These are phyloP conservation scores for Leonotis leonurus DNA, from an alignment of 257 asterid species.

Conservation along the genomic window DNA sequence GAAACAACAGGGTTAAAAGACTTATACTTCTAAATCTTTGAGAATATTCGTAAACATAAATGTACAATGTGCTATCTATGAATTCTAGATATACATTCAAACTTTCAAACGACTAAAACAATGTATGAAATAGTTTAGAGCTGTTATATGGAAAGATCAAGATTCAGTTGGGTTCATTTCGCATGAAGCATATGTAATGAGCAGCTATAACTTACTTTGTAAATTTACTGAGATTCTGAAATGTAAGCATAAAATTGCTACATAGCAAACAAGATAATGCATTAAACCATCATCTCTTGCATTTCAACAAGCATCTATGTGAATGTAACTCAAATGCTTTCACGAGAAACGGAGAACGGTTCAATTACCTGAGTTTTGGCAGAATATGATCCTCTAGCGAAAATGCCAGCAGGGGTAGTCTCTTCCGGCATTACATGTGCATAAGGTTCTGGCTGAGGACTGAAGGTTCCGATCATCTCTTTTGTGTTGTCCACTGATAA, in stretches of 20 bases:
- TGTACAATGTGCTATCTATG: not conserved
- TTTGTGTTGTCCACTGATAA: constrained; percentile 84
- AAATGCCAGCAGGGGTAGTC: constrained; percentile 86
- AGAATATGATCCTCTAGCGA: constrained; percentile 86
- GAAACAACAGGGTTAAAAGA: not conserved
- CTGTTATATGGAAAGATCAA: not conserved
- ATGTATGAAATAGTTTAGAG: not conserved
- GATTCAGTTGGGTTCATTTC: not conserved
- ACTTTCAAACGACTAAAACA: not conserved
- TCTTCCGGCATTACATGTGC: constrained; percentile 90
- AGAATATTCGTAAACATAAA: not conserved
- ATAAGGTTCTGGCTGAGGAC: constrained; percentile 88
- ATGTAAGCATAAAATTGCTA: not conserved
- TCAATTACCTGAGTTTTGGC: constrained; percentile 77
- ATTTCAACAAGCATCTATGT: not conserved
- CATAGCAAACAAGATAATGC: not conserved
- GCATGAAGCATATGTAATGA: no score
- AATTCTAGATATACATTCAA: not conserved
- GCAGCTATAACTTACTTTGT: not conserved
- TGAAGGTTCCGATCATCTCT: constrained; percentile 96
- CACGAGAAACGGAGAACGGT: not conserved
- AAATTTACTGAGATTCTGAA: not conserved
- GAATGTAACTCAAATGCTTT: not conserved
- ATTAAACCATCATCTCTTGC: not conserved
- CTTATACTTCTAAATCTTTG: not conserved